Evolutionary conservation across 805 yeast genomes (phyloP).

Genomic region (Yueomyces sp.): DNA sequence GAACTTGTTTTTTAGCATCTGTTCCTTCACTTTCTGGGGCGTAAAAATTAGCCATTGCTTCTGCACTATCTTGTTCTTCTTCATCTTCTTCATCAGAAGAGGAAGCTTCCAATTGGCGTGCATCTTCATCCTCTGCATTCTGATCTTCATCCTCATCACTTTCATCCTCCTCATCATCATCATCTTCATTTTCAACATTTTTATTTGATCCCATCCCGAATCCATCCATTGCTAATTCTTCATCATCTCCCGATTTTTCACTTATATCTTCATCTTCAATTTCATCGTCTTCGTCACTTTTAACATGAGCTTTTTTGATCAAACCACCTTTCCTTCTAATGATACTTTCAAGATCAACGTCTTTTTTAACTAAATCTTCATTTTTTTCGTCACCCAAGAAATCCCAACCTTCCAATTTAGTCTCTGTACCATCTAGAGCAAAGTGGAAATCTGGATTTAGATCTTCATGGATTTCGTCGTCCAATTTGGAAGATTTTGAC

Average conservation of each 20-base stretch:
- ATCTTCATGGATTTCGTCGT: conserved; percentile 34
- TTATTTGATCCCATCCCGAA: conserved; percentile 26
- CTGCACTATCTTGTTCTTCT: conserved; percentile 37
- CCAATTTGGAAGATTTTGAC: conserved; percentile 19
- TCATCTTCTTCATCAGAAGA: conserved; percentile 12
- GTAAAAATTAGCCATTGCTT: conserved; percentile 70
- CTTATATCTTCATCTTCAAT: conserved; percentile 33
- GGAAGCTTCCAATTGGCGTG: conserved; percentile 23
- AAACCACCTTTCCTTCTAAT: conserved; percentile 79
- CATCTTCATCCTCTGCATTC: conserved; percentile 9
- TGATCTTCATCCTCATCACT: conserved; percentile 20
- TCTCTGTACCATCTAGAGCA: conserved; percentile 45
- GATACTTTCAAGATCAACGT: conserved; percentile 79
- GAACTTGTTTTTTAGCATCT: conserved; percentile 37
- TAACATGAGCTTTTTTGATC: conserved; percentile 37
- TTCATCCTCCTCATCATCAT: conserved; percentile 16
- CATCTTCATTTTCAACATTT: conserved; percentile 19
- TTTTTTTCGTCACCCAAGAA: conserved; percentile 35
- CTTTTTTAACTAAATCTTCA: conserved; percentile 27
- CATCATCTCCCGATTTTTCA: conserved; percentile 26
- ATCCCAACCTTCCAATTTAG: conserved; percentile 71
- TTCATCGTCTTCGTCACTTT: conserved; percentile 25
- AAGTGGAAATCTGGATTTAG: conserved; percentile 67
- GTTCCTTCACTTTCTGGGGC: conserved; percentile 44
- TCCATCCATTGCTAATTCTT: conserved; percentile 27